Conservation (phyloP, 139 green algal genomes). For the Tetradesmus lagerheimii region DNA sequence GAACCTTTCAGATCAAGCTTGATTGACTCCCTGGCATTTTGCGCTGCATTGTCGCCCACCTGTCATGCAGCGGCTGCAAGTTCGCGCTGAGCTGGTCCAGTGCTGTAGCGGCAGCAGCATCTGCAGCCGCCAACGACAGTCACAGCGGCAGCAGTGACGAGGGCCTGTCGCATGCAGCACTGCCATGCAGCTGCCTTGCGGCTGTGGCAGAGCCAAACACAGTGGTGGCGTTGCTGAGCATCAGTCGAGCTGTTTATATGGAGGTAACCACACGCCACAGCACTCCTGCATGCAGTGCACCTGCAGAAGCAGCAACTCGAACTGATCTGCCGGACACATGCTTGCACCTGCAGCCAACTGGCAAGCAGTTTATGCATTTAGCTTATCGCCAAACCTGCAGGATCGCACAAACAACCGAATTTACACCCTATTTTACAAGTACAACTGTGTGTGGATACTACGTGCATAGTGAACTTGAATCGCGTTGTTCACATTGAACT, state of each 20-base stretch:
- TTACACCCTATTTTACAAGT: no score
- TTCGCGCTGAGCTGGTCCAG: background rate
- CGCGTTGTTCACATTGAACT: background rate
- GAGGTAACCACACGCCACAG: background rate
- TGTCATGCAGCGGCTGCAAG: constrained; percentile 16
- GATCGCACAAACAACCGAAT: no score
- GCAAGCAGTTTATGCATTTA: no score
- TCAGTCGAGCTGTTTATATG: constrained; percentile 20
- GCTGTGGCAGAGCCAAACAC: background rate
- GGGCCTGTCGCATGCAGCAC: background rate
- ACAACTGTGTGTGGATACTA: no score
- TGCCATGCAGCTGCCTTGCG: constrained; percentile 29
- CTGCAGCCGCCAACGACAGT: background rate
- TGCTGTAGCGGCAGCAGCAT: background rate
- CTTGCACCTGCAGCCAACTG: background rate
- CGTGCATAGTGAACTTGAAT: no score
- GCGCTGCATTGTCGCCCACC: background rate
- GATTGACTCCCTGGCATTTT: background rate
- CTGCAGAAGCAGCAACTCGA: no score
- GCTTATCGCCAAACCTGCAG: no score
- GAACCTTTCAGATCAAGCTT: no score
- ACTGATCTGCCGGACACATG: background rate
- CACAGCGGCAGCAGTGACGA: background rate
- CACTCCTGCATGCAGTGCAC: background rate
- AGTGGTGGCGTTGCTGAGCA: background rate